Base-by-base conservation (phyloP, 140 eudicot species). In the Cichorium intybus region DNA sequence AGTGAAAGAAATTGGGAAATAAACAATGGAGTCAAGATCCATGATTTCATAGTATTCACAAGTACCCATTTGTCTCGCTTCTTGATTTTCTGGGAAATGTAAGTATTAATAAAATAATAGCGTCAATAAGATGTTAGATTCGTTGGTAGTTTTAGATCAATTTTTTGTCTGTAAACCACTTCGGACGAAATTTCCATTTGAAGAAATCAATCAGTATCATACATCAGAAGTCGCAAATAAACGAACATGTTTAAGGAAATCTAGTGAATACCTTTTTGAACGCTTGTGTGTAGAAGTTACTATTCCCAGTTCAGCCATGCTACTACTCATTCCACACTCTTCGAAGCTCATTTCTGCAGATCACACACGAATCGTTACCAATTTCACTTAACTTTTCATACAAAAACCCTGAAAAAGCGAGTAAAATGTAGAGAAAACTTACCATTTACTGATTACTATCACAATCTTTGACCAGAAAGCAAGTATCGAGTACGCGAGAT, bases 231-330 rank as follows among this genome's bases (percentile, higher is more conserved):
- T 14, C 20, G 43, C 33, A 60, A 57, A 37, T 24, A 67, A 37
- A 60, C 5, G 62, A 45, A 49, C 57, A 64, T 9, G 2, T 48
- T 12, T 58, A 29, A 11, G 60, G 64, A 61, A 64, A 56, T 60
- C 20, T 51, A 57, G 49, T 24, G 56, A 55, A 48, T 71, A 88
- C 96, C 99, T 88, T 79, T 85, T 84, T 39, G 86, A 81, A 67
- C 80, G 82, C 75, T 69, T 70, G 83, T 85, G 95, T 53, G 65
- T 66, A 52, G 75, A 72, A 75, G 67, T 57, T 70, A 64, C 73
- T 39, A 53, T 65, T 71, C 69, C 83, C 47, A 73, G 29, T 65
- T 71, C 89, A 71, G 69, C 66, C 70, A 78, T 56, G 52, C 60
- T 29, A 72, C 71, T 60, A 62, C 84, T 65, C 72, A 60, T 72